Percentiles rank a stretch among this genome's conserved stretches.
phyloP scores from a whole-genome alignment of 2,329 filamentous ascomycete genomes.

The Fusarium citri region DNA sequence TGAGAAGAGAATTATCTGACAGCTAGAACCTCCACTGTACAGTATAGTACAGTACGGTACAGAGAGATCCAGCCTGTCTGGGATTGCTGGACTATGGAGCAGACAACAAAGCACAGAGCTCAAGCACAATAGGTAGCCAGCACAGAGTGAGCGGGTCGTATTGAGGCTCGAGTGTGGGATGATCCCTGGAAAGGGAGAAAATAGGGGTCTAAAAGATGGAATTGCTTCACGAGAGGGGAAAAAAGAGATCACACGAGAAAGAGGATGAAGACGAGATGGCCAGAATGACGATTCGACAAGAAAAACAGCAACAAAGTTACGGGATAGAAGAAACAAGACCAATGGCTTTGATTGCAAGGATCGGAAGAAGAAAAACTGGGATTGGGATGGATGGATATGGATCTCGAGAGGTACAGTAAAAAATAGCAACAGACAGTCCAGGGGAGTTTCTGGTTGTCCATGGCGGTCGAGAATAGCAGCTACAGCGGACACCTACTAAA shows the following conservation, averaged over 20 bases:
- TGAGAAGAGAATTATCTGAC: background rate
- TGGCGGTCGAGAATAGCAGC: background rate
- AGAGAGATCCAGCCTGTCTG: background rate
- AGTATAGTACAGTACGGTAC: background rate
- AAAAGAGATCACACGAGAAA: background rate
- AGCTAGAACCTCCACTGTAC: background rate
- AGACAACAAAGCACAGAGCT: slow-evolving; percentile 17
- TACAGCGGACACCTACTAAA: slow-evolving; percentile 2
- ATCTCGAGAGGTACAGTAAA: slow-evolving; percentile 14
- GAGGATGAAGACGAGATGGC: background rate
- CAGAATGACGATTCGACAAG: slow-evolving; percentile 3
- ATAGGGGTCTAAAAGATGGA: slow-evolving; percentile 25
- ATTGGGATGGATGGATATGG: slow-evolving; percentile 6
- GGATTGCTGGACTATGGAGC: slow-evolving; percentile 2
- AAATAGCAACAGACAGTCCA: background rate
- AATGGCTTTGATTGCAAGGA: slow-evolving; percentile 4
- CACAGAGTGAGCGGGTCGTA: slow-evolving; percentile 32
- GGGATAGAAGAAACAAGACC: background rate
- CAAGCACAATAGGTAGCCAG: slow-evolving; percentile 17
- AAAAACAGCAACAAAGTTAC: slow-evolving; percentile 3
- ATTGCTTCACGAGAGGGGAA: slow-evolving; percentile 7
- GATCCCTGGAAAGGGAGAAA: slow-evolving; percentile 26
- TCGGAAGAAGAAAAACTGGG: slow-evolving; percentile 8
- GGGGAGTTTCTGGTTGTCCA: background rate
- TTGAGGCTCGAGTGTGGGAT: slow-evolving; percentile 24